Evolutionary conservation across 495 filamentous ascomycete species (phyloP), one percentile per base, ranked within the genome.

Genomic region (Aspergillus sparsus): DNA sequence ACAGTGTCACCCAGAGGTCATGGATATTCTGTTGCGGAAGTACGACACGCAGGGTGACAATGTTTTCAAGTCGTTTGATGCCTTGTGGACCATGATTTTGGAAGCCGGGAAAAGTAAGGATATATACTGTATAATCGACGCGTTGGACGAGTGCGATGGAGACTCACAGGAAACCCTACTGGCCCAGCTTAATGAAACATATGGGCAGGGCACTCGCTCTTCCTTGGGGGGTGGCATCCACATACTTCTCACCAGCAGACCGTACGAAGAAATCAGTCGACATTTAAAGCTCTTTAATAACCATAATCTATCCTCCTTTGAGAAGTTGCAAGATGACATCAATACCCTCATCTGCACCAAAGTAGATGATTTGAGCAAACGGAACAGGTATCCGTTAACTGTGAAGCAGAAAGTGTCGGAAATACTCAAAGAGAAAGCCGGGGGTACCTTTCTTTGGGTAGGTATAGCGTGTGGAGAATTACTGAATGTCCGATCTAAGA

Each of bases 371-470:
- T 54, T 73, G 11, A 41, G 50, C 11, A 27, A 34, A 39, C 32
- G 46, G 12, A 69, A 67, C 18, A n/a, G 58, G n/a, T 72, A 70
- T 50, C 33, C 68, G 5, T 21, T 56, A 35, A 59, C n/a, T 10
- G 45, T 70, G 6, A 55, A 4, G 16, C 9, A 44, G 12, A 44
- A 57, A 36, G 55, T 70, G 13, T 58, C 53, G 13, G 18, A 16
- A 9, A 64, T 67, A 11, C 57, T 72, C 10, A 16, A 61, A 44
- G 62, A 68, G 21, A 68, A 68, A 45, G 63, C 68, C 6, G 67
- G 67, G 51, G 70, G 68, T 41, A 72, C 66, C 18, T 72, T 72
- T 50, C 60, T 70, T 12, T 72, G 68, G 70, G 60, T 72, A 47
- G 70, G 62, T 2, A 61, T 70, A 49, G 68, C 62, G 13, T 67